A percentile compares a stretch with the other conserved stretches of the same genome.
These are phyloP conservation scores for Tremella yokohamensis DNA, from an alignment of 768 basidiomycete genomes.

Conservation along the genomic window DNA sequence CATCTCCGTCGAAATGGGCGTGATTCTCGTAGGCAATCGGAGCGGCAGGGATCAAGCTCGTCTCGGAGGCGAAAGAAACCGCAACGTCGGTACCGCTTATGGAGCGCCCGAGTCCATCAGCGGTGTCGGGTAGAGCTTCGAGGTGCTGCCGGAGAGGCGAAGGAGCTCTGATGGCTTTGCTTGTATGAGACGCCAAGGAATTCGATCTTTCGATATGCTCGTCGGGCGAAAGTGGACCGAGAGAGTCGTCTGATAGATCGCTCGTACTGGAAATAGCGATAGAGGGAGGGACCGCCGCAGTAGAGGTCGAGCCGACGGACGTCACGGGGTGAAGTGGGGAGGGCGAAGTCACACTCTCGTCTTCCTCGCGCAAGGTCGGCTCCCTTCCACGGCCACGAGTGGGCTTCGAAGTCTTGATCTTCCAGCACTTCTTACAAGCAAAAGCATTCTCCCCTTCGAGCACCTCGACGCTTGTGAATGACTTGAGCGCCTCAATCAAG, in stretches of 20 bases:
- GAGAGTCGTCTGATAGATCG: conserved; percentile 1
- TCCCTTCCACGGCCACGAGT: conserved; percentile 52
- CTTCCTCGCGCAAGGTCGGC: conserved; percentile 35
- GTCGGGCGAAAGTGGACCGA: neutral
- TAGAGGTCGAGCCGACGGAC: conserved; percentile 27
- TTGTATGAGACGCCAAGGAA: conserved; percentile 12
- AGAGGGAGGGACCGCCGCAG: conserved; percentile 10
- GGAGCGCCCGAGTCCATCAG: neutral
- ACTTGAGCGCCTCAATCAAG: conserved; percentile 65
- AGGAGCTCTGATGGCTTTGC: conserved; percentile 21
- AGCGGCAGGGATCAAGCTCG: conserved; percentile 3
- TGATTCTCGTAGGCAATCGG: conserved; percentile 1
- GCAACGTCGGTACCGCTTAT: neutral
- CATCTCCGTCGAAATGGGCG: neutral
- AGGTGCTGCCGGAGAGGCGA: conserved; percentile 33
- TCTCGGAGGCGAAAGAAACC: conserved; percentile 3
- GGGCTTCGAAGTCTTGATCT: conserved; percentile 56
- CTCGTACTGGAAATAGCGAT: conserved; percentile 17
- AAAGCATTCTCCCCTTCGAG: conserved; percentile 92
- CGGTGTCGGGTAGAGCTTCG: conserved; percentile 4
- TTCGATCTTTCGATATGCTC: conserved; percentile 7
- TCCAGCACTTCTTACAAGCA: conserved; percentile 91
- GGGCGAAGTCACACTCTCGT: conserved; percentile 34
- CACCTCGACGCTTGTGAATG: conserved; percentile 91
- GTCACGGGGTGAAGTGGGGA: neutral